phyloP scores from a whole-genome alignment of 1,139 yeast genomes.

The Suhomyces bribrorum region DNA sequence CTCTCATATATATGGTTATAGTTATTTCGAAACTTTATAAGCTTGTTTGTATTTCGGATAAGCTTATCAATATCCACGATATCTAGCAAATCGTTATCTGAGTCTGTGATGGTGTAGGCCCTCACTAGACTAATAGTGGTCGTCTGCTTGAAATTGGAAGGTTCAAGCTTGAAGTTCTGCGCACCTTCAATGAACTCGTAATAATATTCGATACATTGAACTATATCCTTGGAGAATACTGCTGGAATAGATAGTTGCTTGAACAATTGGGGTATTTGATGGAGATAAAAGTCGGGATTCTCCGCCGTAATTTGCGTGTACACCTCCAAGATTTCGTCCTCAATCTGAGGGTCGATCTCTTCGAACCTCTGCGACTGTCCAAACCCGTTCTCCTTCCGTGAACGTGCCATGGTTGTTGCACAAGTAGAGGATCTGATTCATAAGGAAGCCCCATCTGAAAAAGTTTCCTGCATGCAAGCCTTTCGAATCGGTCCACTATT shows the following conservation, averaged over 20 bases:
- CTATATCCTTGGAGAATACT: slow-evolving; percentile 38
- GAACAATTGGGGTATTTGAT: slow-evolving; percentile 29
- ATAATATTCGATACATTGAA: slow-evolving; percentile 35
- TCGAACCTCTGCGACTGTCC: slow-evolving; percentile 18
- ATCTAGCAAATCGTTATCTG: slow-evolving; percentile 28
- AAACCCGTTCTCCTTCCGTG: slow-evolving; percentile 3
- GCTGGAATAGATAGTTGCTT: slow-evolving; percentile 29
- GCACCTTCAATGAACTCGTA: slow-evolving; percentile 27
- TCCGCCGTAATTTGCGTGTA: slow-evolving; percentile 28
- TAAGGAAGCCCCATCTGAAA: no score
- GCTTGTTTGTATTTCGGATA: slow-evolving; percentile 26
- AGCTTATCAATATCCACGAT: slow-evolving; percentile 46
- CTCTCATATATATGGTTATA: slow-evolving; percentile 30
- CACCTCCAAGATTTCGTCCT: slow-evolving; percentile 36
- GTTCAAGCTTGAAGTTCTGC: slow-evolving; percentile 11
- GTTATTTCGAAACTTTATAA: slow-evolving; percentile 38
- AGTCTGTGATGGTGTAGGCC: slow-evolving; percentile 33
- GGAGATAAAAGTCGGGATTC: slow-evolving; percentile 33
- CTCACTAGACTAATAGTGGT: slow-evolving; percentile 31
- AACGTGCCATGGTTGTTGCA: slow-evolving; percentile 6
- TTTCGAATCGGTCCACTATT: no score
- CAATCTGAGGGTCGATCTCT: slow-evolving; percentile 22
- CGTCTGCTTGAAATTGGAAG: slow-evolving; percentile 21
- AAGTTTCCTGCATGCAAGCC: no score
- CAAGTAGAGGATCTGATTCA: background rate